Percentiles rank a stretch among this genome's conserved stretches.
These are phyloP conservation scores for Thymus quinquecostatus DNA, from an alignment of 257 asterid genomes.

Conservation along the genomic window DNA sequence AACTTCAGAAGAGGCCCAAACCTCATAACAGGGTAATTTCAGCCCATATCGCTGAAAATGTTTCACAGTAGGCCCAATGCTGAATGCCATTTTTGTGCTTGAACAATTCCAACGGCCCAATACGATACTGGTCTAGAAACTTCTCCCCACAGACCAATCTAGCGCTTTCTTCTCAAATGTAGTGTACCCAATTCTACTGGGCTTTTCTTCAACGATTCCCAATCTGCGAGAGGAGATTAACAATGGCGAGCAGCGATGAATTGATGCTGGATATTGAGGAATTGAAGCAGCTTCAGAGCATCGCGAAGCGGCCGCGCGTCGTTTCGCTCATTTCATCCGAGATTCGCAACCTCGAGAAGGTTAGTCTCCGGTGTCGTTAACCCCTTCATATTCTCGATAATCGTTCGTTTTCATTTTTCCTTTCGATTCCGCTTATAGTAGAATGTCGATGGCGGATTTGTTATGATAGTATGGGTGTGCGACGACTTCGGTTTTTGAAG, in stretches of 20 bases:
- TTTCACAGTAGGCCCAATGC: no score
- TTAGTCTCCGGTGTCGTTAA: slow-evolving; percentile 9
- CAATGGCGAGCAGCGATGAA: slow-evolving; percentile 54
- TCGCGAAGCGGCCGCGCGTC: slow-evolving; percentile 82
- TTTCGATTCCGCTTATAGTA: background rate
- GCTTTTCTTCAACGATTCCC: background rate
- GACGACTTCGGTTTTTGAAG: background rate
- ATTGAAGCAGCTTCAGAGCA: slow-evolving; percentile 70
- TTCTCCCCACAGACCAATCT: slow-evolving; percentile 5
- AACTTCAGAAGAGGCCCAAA: no score
- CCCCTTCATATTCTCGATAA: no score
- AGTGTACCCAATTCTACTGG: no score
- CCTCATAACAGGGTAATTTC: no score
- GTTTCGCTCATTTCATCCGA: slow-evolving; percentile 72
- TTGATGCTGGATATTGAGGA: slow-evolving; percentile 77
- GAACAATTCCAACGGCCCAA: background rate
- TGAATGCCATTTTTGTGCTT: no score
- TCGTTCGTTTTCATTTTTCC: background rate
- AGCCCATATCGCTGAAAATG: no score
- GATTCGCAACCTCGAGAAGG: slow-evolving; percentile 73
- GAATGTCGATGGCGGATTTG: background rate
- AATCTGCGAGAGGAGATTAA: background rate
- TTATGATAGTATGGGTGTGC: background rate
- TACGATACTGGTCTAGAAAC: slow-evolving; percentile 25
- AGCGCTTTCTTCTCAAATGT: no score